Conservation (phyloP, 148 eudicot genomes). For the Rhododendron ovatum region DNA sequence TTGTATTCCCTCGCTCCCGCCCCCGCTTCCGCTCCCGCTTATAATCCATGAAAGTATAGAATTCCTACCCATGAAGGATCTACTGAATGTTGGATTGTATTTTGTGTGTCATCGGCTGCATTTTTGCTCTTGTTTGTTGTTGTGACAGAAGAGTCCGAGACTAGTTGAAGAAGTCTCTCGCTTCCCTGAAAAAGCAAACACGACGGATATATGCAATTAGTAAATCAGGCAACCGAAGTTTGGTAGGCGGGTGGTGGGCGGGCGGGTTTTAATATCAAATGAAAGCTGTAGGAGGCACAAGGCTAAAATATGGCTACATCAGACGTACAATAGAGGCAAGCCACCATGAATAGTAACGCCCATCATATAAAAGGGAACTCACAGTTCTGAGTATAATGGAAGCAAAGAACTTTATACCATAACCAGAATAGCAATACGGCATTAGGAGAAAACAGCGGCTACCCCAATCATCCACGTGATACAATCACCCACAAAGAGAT, state of each 20-base stretch:
- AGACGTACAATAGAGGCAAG: no score
- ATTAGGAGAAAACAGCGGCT: neutral
- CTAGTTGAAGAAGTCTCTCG: slow-evolving; percentile 74
- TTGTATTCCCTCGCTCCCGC: no score
- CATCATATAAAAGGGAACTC: neutral
- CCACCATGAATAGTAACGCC: neutral
- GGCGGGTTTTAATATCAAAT: neutral
- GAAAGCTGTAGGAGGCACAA: neutral
- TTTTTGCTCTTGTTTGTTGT: slow-evolving; percentile 10
- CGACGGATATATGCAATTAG: neutral
- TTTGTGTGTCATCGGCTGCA: slow-evolving; percentile 15
- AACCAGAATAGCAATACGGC: no score
- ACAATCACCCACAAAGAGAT: neutral
- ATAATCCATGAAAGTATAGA: neutral
- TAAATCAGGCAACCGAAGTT: neutral
- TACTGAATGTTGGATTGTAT: slow-evolving; percentile 17
- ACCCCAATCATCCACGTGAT: neutral
- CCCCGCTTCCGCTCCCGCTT: no score
- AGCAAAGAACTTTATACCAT: neutral
- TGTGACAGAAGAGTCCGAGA: slow-evolving; percentile 42
- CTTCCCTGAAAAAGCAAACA: slow-evolving; percentile 61
- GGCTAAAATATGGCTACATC: no score
- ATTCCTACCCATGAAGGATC: slow-evolving; percentile 50
- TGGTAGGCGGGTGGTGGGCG: neutral
- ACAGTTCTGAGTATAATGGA: neutral